Conservation (phyloP, 192 early-diverging fungal genomes). For the Anaeromyces robustus region DNA sequence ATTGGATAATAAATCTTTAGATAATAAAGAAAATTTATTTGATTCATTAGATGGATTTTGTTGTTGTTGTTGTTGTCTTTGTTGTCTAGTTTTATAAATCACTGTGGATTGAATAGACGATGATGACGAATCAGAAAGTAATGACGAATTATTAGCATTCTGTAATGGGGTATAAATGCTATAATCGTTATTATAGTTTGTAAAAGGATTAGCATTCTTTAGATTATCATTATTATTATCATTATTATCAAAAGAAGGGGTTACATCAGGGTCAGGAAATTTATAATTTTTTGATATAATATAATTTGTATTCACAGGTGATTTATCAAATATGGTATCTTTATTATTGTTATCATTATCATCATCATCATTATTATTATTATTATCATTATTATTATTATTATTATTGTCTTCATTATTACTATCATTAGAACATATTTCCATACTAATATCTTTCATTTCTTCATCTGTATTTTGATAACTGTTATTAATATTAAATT, state of each 20-base stretch:
- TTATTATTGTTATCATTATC: not conserved
- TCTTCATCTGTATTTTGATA: not conserved
- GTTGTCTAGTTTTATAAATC: too few species aligned
- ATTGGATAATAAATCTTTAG: not conserved
- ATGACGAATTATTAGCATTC: not conserved
- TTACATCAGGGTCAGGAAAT: not conserved
- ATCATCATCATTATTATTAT: not conserved
- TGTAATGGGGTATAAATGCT: not conserved
- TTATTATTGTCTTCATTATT: not conserved
- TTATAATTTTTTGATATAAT: not conserved
- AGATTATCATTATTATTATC: not conserved
- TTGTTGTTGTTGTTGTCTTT: not conserved
- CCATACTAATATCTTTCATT: not conserved
- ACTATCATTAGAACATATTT: not conserved
- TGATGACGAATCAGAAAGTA: not conserved
- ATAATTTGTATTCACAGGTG: not conserved
- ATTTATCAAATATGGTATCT: not conserved
- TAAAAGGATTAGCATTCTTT: not conserved
- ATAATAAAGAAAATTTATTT: not conserved
- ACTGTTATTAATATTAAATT: not conserved
- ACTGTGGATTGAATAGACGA: not conserved
- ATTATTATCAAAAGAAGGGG: not conserved
- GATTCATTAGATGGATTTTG: not conserved
- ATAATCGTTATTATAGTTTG: not conserved
- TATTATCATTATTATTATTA: too few species aligned